Base-by-base conservation (phyloP, 1,284 basidiomycete species). In the Ustilago xerochloae region DNA sequence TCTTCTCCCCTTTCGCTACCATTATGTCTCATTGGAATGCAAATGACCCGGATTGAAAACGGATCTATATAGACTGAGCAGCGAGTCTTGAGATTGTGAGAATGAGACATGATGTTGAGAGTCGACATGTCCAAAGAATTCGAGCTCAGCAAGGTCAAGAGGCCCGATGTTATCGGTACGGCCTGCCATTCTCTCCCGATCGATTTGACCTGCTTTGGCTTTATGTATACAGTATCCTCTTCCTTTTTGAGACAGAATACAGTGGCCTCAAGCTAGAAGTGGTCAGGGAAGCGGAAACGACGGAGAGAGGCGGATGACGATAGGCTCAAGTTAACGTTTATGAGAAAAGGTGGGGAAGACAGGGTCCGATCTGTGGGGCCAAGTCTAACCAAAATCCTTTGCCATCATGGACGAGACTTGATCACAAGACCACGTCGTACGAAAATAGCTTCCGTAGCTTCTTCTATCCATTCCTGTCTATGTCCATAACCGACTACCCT, bases 281-380 rank as follows among this genome's bases (percentile, higher is more conserved):
- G n/a, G n/a, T n/a, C n/a, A n/a, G n/a, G 9, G 41, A 20, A 43
- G 24, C 45, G 28, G 47, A 10, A 49, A 20, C 46, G 26, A 43
- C 22, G 41, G 22, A 13, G 2, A 24, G 20, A 43, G 36, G 50
- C 35, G 45, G 41, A 46, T 54, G 52, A 32, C 41, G 39, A 45
- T 57, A 26, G 13, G 35, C n/a, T 28, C 30, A 49, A n/a, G 15
- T 12, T 30, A 26, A n/a, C n/a, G n/a, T n/a, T n/a, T 35, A n/a
- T 29, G 46, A 48, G 2, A 41, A 47, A 38, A 6, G 20, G 36
- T 57, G 46, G 41, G 52, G 32, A 16, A 30, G 18, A 8, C 26
- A 33, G 41, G 52, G 41, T 46, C 35, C 46, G 55, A 49, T 57
- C 55, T 57, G 45, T 41, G 33, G 55, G 46, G 35, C 22, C 29